Evolutionary conservation across 208 protist species (phyloP), one percentile per base, ranked within the genome.

Genomic region (Borovskyia barvae): DNA sequence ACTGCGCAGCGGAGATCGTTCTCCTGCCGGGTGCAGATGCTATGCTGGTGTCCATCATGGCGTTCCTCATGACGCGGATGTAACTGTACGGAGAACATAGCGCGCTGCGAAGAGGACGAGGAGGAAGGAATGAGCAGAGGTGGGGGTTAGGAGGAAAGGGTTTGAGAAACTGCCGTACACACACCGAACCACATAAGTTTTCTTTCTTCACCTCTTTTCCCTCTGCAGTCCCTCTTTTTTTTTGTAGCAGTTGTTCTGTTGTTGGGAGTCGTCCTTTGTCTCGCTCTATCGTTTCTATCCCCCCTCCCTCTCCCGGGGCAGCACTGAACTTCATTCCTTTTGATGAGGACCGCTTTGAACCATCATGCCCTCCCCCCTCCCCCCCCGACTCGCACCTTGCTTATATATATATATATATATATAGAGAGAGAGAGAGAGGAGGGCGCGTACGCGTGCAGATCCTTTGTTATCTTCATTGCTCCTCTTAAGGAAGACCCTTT

Each of bases 11-110:
- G 9, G 82, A 93, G 62, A 60, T 93, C 2, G 72, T 47, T 40
- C 36, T 93, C 5, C 68, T 63, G 32, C 45, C 73, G 0, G 86
- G 82, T 14, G 77, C 72, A 0, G 86, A 93, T 68, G 82, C 77
- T 30, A 75, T 93, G 41, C 61, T 93, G 20, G 71, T 90, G 40
- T 68, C 79, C 0, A 29, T 83, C 22, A 52, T 93, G 51, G 58
- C 78, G 5, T 93, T 85, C 57, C 64, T 69, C 47, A 79, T 83
- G 29, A 56, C 71, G 7, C 73, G 85, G n/a, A 88, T 72, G 86
- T 82, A 72, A 40, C 11, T 7, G 3, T 49, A 52, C 46, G 40
- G 17, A 8, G 4, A 4, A 1, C 17, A 42, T 11, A 33, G 35
- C 6, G 17, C 17, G 4, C 37, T n/a, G n/a, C n/a, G 26, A 24